Evolutionary conservation across 2,329 filamentous ascomycete genomes (phyloP).

Genomic region (Cladosporium halotolerans): DNA sequence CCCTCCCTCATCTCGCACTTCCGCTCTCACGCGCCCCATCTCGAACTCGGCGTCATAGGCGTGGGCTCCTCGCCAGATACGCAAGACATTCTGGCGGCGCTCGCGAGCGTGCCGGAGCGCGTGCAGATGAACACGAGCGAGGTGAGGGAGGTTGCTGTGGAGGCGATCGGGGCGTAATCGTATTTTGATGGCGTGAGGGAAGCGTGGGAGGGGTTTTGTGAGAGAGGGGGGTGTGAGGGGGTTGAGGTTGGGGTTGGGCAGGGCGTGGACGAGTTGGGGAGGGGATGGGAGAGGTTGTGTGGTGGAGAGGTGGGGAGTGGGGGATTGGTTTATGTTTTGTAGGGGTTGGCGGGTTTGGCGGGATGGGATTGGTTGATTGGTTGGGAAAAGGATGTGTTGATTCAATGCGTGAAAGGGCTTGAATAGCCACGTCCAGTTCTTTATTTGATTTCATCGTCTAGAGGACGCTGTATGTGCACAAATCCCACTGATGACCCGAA

Average conservation of each 20-base stretch:
- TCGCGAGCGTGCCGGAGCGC: slow-evolving; percentile 8
- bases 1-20: slow-evolving; percentile 3
- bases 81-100: not conserved
- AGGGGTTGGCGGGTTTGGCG: not conserved
- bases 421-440: not conserved
- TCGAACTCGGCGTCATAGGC: slow-evolving; percentile 9
- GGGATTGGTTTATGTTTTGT: not conserved
- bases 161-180: slow-evolving; percentile 6
- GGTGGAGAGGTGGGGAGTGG: not conserved
- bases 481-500: not conserved
- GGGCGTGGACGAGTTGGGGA: not conserved
- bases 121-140: slow-evolving; percentile 19
- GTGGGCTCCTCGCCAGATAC: slow-evolving; percentile 13
- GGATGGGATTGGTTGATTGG: not conserved
- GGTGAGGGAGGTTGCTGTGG: slow-evolving; percentile 12
- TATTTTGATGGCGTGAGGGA: slow-evolving; percentile 10
- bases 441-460: not conserved
- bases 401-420: not conserved
- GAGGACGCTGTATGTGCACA: not conserved
- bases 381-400: not conserved
- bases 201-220: slow-evolving; percentile 12
- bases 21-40: not conserved
- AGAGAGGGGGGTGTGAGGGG: slow-evolving; percentile 2
- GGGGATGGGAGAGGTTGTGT: not conserved
- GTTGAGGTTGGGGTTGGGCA: not conserved